Evolutionary conservation across 192 early-diverging fungal species (phyloP).

Genomic region (Backusella tarrabulga): DNA sequence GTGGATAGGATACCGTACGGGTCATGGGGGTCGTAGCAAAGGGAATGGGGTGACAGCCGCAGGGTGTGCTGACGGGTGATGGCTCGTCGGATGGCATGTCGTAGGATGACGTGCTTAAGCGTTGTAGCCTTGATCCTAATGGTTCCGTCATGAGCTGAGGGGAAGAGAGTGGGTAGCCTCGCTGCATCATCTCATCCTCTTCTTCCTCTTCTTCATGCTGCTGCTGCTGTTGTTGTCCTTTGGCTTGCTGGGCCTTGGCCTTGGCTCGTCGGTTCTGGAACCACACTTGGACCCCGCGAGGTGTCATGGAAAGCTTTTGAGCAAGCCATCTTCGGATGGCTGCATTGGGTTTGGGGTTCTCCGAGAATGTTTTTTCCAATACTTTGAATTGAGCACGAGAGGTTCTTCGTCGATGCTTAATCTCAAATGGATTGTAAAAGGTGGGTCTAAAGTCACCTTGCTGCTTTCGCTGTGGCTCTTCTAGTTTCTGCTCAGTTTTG

Average conservation of each 20-base stretch:
- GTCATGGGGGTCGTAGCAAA: slow-evolving; percentile 4
- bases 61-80: neutral
- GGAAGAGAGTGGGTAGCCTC: neutral
- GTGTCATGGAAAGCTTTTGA: slow-evolving; percentile 61
- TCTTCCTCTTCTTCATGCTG: neutral
- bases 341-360: slow-evolving; percentile 63
- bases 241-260: slow-evolving; percentile 58
- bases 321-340: slow-evolving; percentile 62
- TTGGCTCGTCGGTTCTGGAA: slow-evolving; percentile 91
- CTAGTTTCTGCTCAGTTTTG: neutral
- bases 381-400: slow-evolving; percentile 71
- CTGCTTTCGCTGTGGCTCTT: neutral
- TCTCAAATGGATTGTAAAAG: slow-evolving; percentile 79
- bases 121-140: slow-evolving; percentile 3
- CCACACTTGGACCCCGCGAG: slow-evolving; percentile 79
- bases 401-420: slow-evolving; percentile 71
- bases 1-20: slow-evolving; percentile 1
- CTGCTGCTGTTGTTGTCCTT: neutral
- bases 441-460: slow-evolving; percentile 59
- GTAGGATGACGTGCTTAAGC: slow-evolving; percentile 1
- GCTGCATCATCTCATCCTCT: neutral
- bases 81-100: neutral
- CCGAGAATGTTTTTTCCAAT: slow-evolving; percentile 65
- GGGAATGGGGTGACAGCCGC: neutral
- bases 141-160: neutral